Conservation (phyloP, 116 monocot genomes). For the Dioscorea cayenensis region DNA sequence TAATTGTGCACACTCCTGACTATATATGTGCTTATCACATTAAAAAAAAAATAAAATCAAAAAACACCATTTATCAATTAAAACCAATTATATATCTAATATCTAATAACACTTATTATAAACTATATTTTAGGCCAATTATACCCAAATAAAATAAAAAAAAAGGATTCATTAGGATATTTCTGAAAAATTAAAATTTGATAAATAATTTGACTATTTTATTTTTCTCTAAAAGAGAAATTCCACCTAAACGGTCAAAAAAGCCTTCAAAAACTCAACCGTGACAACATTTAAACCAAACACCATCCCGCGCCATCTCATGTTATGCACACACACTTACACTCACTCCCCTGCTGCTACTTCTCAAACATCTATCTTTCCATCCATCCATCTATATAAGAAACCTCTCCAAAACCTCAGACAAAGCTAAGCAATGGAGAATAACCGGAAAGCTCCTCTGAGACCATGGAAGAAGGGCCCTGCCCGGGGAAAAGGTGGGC, state of each 20-base stretch:
- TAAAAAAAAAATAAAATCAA: too few species aligned
- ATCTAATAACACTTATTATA: too few species aligned
- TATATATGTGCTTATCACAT: too few species aligned
- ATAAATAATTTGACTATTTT: not conserved
- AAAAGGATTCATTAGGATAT: too few species aligned
- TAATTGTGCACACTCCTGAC: too few species aligned
- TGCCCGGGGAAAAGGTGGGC: slow-evolving; percentile 84
- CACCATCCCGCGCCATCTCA: slow-evolving; percentile 43
- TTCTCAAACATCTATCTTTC: not conserved
- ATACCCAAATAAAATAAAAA: too few species aligned
- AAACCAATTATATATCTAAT: too few species aligned
- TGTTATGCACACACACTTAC: slow-evolving; percentile 12
- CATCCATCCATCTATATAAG: too few species aligned
- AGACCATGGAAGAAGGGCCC: slow-evolving; percentile 94
- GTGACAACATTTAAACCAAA: slow-evolving; percentile 74
- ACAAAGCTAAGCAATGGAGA: slow-evolving; percentile 25
- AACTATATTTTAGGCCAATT: too few species aligned
- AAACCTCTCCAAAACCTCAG: too few species aligned
- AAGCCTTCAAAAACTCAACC: slow-evolving; percentile 38
- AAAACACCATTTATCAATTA: too few species aligned
- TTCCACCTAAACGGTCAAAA: slow-evolving; percentile 65
- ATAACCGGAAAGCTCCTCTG: slow-evolving; percentile 21
- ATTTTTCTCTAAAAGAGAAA: not conserved
- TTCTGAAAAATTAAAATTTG: too few species aligned
- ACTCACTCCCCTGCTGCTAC: not conserved